A percentile compares a stretch with the other conserved stretches of the same genome.
These are phyloP conservation scores for Mucor circinelloides DNA, from an alignment of 371 early-diverging fungal genomes.

Conservation along the genomic window DNA sequence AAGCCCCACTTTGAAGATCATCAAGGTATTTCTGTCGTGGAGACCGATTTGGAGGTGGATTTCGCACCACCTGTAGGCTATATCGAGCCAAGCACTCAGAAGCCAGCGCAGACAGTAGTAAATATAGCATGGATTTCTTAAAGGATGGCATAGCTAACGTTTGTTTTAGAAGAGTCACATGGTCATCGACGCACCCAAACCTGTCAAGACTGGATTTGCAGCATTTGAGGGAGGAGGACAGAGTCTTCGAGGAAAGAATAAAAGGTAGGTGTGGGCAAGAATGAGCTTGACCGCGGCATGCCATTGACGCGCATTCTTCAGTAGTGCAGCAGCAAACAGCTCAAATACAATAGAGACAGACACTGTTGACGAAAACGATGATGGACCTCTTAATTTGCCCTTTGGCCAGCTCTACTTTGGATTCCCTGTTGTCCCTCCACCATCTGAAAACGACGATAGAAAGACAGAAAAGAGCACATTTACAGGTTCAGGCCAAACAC, in stretches of 20 bases:
- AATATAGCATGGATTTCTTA: not conserved
- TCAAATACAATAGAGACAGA: constrained; percentile 26
- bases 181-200: constrained; percentile 48
- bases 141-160: not conserved
- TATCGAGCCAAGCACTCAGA: constrained; percentile 76
- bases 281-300: not conserved
- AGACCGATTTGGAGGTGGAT: constrained; percentile 99
- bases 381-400: constrained; percentile 85
- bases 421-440: constrained; percentile 59
- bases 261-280: constrained; percentile 27
- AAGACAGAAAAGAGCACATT: constrained; percentile 22
- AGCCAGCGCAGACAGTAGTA: constrained; percentile 50
- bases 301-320: not conserved
- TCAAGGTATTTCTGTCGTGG: constrained; percentile 92
- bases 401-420: constrained; percentile 93
- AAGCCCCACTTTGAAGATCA: constrained; percentile 71
- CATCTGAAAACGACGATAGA: constrained; percentile 22
- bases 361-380: constrained; percentile 41
- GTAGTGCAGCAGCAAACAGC: not conserved
- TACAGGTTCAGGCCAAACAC: constrained; percentile 41
- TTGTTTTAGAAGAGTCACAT: constrained; percentile 51
- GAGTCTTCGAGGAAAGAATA: constrained; percentile 44
- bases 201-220: constrained; percentile 40
- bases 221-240: constrained; percentile 48
- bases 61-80: constrained; percentile 99